These are phyloP conservation scores for Kazachstania sp. DNA, from an alignment of 1,139 yeast genomes.

Conservation along the genomic window DNA sequence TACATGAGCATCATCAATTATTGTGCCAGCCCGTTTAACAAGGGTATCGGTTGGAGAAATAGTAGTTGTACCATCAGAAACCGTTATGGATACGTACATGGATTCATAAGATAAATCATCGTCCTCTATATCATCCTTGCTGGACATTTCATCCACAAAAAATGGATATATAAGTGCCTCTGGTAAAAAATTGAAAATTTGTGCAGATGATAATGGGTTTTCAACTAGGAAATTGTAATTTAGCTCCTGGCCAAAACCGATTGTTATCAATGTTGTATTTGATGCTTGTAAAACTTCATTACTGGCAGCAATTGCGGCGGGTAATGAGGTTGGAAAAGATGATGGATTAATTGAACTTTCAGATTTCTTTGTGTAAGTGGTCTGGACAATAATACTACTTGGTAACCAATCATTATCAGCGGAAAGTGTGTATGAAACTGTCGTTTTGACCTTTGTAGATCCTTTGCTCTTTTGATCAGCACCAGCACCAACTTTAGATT, in stretches of 20 bases:
- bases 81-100: background rate
- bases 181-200: constrained; percentile 66
- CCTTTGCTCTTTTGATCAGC: background rate
- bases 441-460: background rate
- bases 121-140: background rate
- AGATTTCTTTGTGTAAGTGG: constrained; percentile 2
- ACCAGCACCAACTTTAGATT: background rate
- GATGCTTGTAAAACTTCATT: constrained; percentile 23
- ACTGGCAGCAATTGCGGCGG: constrained; percentile 54
- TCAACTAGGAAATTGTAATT: constrained; percentile 66
- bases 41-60: background rate
- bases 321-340: constrained; percentile 46
- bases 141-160: constrained; percentile 7
- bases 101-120: background rate
- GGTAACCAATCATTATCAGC: constrained; percentile 13
- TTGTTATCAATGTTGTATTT: constrained; percentile 47
- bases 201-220: constrained; percentile 62
- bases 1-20: background rate
- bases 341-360: constrained; percentile 6
- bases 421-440: background rate
- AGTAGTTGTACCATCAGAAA: constrained; percentile 3
- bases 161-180: constrained; percentile 48
- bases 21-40: background rate
- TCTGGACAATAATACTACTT: constrained; percentile 8
- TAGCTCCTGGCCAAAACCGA: constrained; percentile 63